Percentiles rank a stretch among this genome's conserved stretches.
These are phyloP conservation scores for Amaranthus cruentus DNA, from an alignment of 148 eudicot genomes.

Conservation along the genomic window DNA sequence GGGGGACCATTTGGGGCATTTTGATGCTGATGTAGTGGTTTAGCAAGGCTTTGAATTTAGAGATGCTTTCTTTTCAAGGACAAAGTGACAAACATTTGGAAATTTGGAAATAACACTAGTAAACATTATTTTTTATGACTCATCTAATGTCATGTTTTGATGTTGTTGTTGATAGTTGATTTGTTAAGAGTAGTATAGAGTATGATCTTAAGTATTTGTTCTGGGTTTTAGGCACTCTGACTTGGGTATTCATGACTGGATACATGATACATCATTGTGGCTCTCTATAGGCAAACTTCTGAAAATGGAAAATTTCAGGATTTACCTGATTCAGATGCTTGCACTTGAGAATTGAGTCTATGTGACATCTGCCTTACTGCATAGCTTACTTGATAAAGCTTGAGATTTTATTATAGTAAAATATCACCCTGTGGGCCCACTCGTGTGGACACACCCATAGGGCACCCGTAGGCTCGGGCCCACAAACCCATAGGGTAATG, in stretches of 20 bases:
- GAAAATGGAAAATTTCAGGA: background rate
- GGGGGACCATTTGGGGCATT: background rate
- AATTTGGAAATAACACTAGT: background rate
- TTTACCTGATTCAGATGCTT: background rate
- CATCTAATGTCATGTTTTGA: too few species aligned
- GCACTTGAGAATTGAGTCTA: background rate
- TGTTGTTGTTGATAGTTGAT: too few species aligned
- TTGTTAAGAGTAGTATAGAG: too few species aligned
- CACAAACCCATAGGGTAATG: too few species aligned
- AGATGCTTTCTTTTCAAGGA: background rate
- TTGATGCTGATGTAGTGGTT: background rate
- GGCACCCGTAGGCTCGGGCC: too few species aligned
- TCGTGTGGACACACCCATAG: too few species aligned
- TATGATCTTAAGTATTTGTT: background rate
- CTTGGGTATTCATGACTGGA: background rate
- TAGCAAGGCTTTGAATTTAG: background rate
- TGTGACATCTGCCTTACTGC: background rate
- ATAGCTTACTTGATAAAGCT: background rate
- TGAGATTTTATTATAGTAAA: too few species aligned
- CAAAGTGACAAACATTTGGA: background rate
- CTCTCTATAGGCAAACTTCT: background rate
- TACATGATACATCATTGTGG: background rate
- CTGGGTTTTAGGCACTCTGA: background rate
- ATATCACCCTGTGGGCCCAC: too few species aligned
- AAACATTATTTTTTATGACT: too few species aligned